Conservation (phyloP, 257 asterid genomes). For the Perilla frutescens region DNA sequence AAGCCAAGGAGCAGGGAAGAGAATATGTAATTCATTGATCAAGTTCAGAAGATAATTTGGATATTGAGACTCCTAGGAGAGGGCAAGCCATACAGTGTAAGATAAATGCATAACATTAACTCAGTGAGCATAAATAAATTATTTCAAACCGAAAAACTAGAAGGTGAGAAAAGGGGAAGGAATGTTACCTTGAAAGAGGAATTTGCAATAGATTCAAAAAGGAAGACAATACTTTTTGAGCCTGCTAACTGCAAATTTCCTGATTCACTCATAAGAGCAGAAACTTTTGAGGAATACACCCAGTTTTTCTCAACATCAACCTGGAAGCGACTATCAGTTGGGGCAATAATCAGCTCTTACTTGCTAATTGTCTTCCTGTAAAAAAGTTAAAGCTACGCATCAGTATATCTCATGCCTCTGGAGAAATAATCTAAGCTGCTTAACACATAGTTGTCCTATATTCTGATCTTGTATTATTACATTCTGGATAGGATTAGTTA, state of each 20-base stretch:
- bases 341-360: constrained; percentile 93
- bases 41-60: constrained; percentile 1
- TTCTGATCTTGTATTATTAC: no score
- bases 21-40: no score
- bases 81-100: constrained; percentile 10
- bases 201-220: constrained; percentile 90
- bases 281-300: no score
- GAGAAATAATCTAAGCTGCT: no score
- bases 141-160: not conserved
- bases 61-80: constrained; percentile 1
- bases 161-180: constrained; percentile 8
- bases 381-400: constrained; percentile 31
- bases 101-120: no score
- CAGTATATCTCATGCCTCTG: constrained; percentile 22
- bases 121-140: constrained; percentile 1
- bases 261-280: no score
- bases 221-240: constrained; percentile 88
- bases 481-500: no score
- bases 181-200: constrained; percentile 78
- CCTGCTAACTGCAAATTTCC: constrained; percentile 51
- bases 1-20: no score
- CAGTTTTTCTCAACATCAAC: no score
- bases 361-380: constrained; percentile 71
- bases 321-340: no score
- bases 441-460: no score